Conservation (phyloP, 495 filamentous ascomycete species). For the Penicillium fimorum region DNA sequence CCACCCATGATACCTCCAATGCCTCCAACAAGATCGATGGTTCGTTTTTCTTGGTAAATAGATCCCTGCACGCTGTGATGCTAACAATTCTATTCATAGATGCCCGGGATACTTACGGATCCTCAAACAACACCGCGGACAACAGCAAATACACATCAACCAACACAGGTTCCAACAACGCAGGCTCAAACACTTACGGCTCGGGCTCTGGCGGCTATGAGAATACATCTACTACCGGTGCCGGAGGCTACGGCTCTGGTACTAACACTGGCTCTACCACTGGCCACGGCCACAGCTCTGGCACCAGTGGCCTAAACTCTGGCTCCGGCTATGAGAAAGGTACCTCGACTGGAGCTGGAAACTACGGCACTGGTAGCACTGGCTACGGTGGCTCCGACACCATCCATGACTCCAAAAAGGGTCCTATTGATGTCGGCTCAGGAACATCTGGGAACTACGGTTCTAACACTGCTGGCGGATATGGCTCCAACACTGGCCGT, state of each 20-base stretch:
- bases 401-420: not conserved
- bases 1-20: constrained; percentile 38
- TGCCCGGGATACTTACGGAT: constrained; percentile 15
- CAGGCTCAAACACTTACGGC: constrained; percentile 9
- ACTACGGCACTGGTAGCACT: constrained; percentile 18
- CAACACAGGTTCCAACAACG: constrained; percentile 7
- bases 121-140: constrained; percentile 3
- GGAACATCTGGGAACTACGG: constrained; percentile 1
- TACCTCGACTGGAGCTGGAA: not conserved
- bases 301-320: not conserved
- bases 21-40: constrained; percentile 19
- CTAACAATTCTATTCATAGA: constrained; percentile 50
- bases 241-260: not conserved
- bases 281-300: not conserved
- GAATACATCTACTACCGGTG: not conserved
- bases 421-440: not conserved
- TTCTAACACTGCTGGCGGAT: not conserved
- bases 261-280: not conserved
- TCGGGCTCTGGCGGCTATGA: not conserved
- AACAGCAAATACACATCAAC: constrained; percentile 17
- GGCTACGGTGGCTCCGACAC: not conserved
- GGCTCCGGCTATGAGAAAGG: not conserved
- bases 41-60: constrained; percentile 1
- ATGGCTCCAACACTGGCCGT: not conserved
- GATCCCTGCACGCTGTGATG: not conserved